Evolutionary conservation across 208 protist genomes (phyloP), one percentile per base, ranked within the genome.

Genomic region (Leishmania tarentolae): DNA sequence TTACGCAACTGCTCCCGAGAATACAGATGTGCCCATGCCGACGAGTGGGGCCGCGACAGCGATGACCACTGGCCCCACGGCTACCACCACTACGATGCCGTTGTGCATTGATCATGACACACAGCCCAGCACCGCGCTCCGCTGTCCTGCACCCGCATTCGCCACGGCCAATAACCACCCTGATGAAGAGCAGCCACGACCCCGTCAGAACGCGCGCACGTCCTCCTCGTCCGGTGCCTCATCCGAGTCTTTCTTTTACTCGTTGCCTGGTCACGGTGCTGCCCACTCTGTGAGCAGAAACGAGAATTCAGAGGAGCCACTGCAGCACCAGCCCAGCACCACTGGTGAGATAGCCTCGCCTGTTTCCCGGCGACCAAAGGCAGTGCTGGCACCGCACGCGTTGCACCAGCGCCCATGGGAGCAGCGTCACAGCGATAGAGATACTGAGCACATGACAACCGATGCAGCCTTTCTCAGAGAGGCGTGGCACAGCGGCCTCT

Each of bases 211-310:
- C 44, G 40, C 44, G 28, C 68, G 28, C 4, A 44, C 76, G 15
- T 17, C 53, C 6, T 37, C 61, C 3, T 19, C 42, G 4, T 78
- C 70, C 0, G 47, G 17, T 8, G 70, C 66, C 21, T 24, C 66
- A 46, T 71, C 44, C 2, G 75, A 69, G 31, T 84, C 81, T 2
- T 80, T 80, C 50, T 80, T 80, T 61, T 80, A 46, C 50, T 84
- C 81, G 5, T 68, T 84, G 11, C 81, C 81, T 21, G 19, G 50
- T 9, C 75, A 76, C 71, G 44, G 70, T 8, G 19, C 53, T 8
- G 37, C 53, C 19, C 76, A 70, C 42, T 9, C n/a, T 31, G 46
- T n/a, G 19, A 31, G 70, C 44, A 52, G 70, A 42, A 1, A 47
- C 40, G n/a, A 56, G 11, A 75, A 28, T 11, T 46, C 46, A 47